Conservation (phyloP, 345 rosid genomes). For the Euphorbia pulcherrima region DNA sequence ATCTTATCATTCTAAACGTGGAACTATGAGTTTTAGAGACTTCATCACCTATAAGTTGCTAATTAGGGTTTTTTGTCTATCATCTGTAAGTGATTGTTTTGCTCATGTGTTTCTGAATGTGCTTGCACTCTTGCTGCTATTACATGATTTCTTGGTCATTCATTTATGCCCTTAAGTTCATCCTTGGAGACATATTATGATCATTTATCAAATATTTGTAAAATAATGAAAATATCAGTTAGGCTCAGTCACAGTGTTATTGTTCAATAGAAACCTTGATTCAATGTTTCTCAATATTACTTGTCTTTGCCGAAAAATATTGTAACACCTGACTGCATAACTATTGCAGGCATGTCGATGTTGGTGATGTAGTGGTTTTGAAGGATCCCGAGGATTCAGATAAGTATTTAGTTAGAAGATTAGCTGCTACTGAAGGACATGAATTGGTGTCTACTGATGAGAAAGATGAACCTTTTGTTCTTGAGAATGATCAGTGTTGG, state of each 20-base stretch:
- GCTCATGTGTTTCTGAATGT: not conserved
- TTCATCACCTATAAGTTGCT: not conserved
- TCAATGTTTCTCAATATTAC: not conserved
- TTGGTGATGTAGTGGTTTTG: conserved; percentile 90
- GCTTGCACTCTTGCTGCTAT: not conserved
- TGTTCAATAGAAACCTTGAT: too few relatives aligned
- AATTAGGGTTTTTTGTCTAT: not conserved
- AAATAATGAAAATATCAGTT: not conserved
- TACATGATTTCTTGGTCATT: not conserved
- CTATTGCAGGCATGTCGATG: conserved; percentile 58
- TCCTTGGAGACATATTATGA: not conserved
- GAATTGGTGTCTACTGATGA: conserved; percentile 79
- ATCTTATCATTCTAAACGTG: too few relatives aligned
- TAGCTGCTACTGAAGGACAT: conserved; percentile 77
- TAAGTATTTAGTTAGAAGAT: conserved; percentile 66
- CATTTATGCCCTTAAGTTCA: not conserved
- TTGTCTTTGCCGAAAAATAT: not conserved
- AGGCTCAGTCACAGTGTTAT: not conserved
- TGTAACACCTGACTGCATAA: conserved; percentile 5
- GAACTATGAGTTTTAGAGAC: not conserved
- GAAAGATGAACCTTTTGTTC: conserved; percentile 82
- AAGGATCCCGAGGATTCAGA: conserved; percentile 69
- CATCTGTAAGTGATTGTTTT: not conserved
- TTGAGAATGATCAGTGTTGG: conserved; percentile 82
- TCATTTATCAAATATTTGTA: not conserved